These are phyloP conservation scores for Jatropha podagrica DNA, from an alignment of 441 rosid genomes.

Conservation along the genomic window DNA sequence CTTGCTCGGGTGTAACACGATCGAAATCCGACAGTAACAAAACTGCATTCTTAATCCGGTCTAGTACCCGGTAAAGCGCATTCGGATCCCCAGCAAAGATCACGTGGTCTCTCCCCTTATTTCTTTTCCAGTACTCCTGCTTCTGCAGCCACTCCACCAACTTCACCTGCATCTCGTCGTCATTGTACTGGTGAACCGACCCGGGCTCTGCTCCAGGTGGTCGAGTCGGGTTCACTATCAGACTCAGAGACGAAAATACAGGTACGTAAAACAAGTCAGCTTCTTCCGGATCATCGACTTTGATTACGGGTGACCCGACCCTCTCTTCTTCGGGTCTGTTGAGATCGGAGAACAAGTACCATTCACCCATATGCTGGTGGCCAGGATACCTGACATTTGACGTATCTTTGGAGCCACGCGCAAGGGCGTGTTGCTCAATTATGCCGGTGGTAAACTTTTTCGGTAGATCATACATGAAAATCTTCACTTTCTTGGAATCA, in stretches of 20 bases:
- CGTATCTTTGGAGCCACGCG: conserved; percentile 62
- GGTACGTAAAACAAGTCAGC: conserved; percentile 90
- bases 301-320: conserved; percentile 53
- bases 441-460: conserved; percentile 67
- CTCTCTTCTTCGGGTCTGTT: conserved; percentile 49
- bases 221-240: conserved; percentile 65
- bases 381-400: conserved; percentile 71
- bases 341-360: conserved; percentile 78
- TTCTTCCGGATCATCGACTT: conserved; percentile 67
- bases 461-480: conserved; percentile 88
- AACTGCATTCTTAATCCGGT: conserved; percentile 62
- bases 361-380: conserved; percentile 97
- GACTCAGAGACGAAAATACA: conserved; percentile 79
- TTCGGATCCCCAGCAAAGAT: conserved; percentile 88
- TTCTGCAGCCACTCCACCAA: conserved; percentile 77
- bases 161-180: conserved; percentile 76
- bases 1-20: conserved; percentile 73
- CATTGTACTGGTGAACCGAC: conserved; percentile 50
- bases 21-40: conserved; percentile 81
- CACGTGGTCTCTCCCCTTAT: conserved; percentile 72
- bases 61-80: conserved; percentile 65
- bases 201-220: conserved; percentile 23
- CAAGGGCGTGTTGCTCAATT: conserved; percentile 68
- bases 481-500: conserved; percentile 30
- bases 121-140: conserved; percentile 83